A percentile compares a stretch with the other conserved stretches of the same genome.
Conservation (phyloP, 2,329 filamentous ascomycete species). For the Neonectria faginata region DNA sequence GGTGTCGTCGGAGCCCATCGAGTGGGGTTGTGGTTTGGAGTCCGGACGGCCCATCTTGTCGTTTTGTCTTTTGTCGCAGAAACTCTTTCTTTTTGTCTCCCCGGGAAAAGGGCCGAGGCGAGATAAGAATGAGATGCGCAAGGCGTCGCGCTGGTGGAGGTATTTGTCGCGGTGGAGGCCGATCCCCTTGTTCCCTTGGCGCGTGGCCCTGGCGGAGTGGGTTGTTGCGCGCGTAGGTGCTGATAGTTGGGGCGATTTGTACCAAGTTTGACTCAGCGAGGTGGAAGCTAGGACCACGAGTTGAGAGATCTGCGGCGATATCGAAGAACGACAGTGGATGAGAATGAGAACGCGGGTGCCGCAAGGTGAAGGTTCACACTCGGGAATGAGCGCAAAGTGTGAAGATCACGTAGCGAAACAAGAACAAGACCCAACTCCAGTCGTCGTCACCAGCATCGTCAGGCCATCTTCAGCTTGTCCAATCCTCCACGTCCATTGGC, state of each 20-base stretch:
- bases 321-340: background rate
- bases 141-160: background rate
- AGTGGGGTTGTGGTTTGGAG: constrained; percentile 9
- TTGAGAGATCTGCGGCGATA: background rate
- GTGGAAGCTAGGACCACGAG: background rate
- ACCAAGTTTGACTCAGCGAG: constrained; percentile 2
- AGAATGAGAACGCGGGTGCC: background rate
- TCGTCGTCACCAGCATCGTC: constrained; percentile 28
- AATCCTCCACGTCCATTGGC: constrained; percentile 5
- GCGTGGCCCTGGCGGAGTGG: background rate
- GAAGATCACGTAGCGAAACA: background rate
- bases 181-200: background rate
- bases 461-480: background rate
- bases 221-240: constrained; percentile 1
- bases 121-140: constrained; percentile 18
- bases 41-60: constrained; percentile 12
- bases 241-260: constrained; percentile 6
- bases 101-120: constrained; percentile 4
- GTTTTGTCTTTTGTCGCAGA: background rate
- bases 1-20: background rate
- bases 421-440: background rate
- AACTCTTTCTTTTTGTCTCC: background rate
- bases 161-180: background rate
- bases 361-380: background rate
- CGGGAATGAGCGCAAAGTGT: background rate